A percentile compares a stretch with the other conserved stretches of the same genome.
Conservation (phyloP, 2,329 filamentous ascomycete species). For the Pyrenophora graminea region DNA sequence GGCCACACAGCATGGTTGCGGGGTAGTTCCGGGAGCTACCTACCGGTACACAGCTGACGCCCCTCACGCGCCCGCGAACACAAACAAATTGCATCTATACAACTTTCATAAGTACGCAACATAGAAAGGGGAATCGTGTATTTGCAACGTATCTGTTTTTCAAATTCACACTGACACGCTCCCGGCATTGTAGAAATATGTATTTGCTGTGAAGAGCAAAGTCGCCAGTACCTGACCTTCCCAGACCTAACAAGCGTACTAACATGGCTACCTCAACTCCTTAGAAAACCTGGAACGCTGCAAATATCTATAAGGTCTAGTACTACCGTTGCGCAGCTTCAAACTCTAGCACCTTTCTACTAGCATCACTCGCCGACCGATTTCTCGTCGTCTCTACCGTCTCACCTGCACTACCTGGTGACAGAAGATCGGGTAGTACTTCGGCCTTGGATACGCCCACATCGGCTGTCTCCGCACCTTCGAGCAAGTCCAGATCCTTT, state of each 20-base stretch:
- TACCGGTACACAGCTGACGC: too few species aligned
- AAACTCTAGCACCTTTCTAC: slow-evolving; percentile 45
- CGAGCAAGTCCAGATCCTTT: slow-evolving; percentile 53
- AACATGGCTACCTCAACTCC: not conserved
- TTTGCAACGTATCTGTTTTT: too few species aligned
- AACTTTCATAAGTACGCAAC: too few species aligned
- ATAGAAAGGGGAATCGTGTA: not conserved
- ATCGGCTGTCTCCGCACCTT: slow-evolving; percentile 55
- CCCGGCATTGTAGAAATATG: too few species aligned
- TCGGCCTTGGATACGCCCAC: slow-evolving; percentile 40
- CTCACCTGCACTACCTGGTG: slow-evolving; percentile 23
- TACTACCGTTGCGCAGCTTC: slow-evolving; percentile 9
- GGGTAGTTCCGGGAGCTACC: slow-evolving; percentile 9
- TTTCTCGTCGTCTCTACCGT: slow-evolving; percentile 37
- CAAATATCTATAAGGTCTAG: not conserved
- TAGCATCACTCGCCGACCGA: slow-evolving; percentile 41
- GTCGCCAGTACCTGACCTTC: too few species aligned
- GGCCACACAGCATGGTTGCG: slow-evolving; percentile 7
- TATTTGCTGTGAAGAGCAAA: too few species aligned
- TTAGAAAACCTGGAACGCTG: not conserved
- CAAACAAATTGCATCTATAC: too few species aligned
- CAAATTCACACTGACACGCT: too few species aligned
- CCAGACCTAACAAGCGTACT: too few species aligned
- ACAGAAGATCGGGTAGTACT: slow-evolving; percentile 20
- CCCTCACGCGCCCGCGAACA: too few species aligned